Conservation (phyloP, 495 filamentous ascomycete species). For the Neurospora sp. region DNA sequence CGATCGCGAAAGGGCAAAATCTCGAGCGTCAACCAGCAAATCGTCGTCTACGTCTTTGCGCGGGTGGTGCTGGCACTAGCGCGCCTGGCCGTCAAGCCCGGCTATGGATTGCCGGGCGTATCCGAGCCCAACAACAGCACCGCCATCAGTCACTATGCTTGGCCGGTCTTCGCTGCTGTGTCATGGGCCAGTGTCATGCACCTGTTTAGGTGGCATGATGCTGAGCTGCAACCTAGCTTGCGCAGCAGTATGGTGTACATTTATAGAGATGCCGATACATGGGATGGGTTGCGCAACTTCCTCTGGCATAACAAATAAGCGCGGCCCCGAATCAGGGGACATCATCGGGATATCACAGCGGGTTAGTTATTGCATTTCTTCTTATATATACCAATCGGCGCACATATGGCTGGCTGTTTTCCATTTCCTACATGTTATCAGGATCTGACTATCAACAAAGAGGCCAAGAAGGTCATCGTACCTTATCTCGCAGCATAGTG, state of each 20-base stretch:
- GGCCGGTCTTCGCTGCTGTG: slow-evolving; percentile 80
- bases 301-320: slow-evolving; percentile 71
- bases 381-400: background rate
- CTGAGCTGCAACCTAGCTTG: slow-evolving; percentile 79
- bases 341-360: background rate
- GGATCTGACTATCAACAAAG: background rate
- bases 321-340: background rate
- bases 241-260: slow-evolving; percentile 97
- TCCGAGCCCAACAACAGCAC: slow-evolving; percentile 27
- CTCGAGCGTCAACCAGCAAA: slow-evolving; percentile 86
- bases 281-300: slow-evolving; percentile 72
- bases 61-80: slow-evolving; percentile 77
- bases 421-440: background rate
- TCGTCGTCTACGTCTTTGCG: slow-evolving; percentile 96
- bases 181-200: slow-evolving; percentile 95
- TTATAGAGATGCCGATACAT: slow-evolving; percentile 73
- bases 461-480: background rate
- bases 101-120: slow-evolving; percentile 32
- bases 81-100: slow-evolving; percentile 66
- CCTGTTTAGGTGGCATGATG: slow-evolving; percentile 83
- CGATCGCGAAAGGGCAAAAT: slow-evolving; percentile 48
- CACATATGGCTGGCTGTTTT: background rate
- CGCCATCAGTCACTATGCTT: slow-evolving; percentile 56
- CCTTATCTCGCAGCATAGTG: background rate
- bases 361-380: background rate